phyloP scores from a whole-genome alignment of 2,329 filamentous ascomycete species.

The Ophiostoma pallidulum region DNA sequence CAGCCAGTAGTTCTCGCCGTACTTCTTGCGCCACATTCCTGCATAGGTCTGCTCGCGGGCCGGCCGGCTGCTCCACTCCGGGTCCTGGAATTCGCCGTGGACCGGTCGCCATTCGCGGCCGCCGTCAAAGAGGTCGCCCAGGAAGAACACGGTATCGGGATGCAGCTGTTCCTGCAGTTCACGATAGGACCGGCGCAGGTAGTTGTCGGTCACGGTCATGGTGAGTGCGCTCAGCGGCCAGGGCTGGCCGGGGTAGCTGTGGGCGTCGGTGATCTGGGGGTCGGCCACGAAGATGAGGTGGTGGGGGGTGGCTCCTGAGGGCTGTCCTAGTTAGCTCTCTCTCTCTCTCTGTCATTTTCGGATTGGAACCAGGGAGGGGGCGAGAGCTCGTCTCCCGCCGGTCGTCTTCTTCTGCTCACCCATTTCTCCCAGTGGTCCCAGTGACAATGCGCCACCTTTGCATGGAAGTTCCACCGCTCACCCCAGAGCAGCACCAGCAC shows the following conservation, averaged over 20 bases:
- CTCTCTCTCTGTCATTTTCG: no score
- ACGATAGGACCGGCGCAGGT: conserved; percentile 74
- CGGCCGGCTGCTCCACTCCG: conserved; percentile 47
- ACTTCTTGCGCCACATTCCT: conserved; percentile 61
- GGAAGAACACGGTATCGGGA: conserved; percentile 83
- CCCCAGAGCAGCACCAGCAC: conserved; percentile 71
- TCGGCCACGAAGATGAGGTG: conserved; percentile 79
- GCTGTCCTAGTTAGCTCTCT: conserved; percentile 41
- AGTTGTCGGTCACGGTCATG: conserved; percentile 68
- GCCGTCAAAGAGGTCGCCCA: conserved; percentile 92
- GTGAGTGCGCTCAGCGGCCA: conserved; percentile 49
- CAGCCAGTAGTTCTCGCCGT: conserved; percentile 77
- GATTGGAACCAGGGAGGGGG: no score
- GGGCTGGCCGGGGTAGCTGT: conserved; percentile 81
- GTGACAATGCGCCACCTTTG: conserved; percentile 59
- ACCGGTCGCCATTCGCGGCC: conserved; percentile 86
- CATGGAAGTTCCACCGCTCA: conserved; percentile 68
- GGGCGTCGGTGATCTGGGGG: conserved; percentile 84
- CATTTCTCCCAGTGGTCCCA: conserved; percentile 91
- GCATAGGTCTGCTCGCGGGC: conserved; percentile 44
- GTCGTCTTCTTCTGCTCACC: no score
- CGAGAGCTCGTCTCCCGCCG: no score
- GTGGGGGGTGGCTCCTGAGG: conserved; percentile 67
- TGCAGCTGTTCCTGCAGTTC: conserved; percentile 63
- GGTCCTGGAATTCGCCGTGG: conserved; percentile 49